These are phyloP conservation scores for Primulina tabacum DNA, from an alignment of 257 asterid species.

Conservation along the genomic window DNA sequence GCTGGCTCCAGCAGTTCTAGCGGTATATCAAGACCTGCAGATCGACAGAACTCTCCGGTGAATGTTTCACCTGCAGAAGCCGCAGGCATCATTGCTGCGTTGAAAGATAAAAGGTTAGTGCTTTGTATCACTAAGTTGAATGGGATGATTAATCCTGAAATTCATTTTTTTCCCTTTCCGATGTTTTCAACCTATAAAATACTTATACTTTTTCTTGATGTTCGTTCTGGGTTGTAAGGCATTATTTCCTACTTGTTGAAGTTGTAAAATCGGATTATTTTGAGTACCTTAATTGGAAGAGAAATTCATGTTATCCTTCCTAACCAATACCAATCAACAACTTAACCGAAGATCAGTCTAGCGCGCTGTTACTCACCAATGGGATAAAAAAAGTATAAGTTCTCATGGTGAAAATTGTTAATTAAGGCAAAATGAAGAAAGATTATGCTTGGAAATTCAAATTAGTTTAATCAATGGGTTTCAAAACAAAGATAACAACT, in stretches of 20 bases:
- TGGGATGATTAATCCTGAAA: neutral
- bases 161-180: neutral
- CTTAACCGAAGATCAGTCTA: neutral
- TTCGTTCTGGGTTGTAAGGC: neutral
- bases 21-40: constrained; percentile 43
- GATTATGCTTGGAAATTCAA: no score
- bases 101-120: constrained; percentile 73
- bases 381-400: neutral
- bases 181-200: neutral
- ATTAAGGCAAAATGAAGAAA: neutral
- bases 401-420: neutral
- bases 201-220: no score
- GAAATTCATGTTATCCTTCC: neutral
- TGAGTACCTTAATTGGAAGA: neutral
- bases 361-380: neutral
- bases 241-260: neutral
- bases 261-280: neutral
- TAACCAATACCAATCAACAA: neutral
- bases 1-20: constrained; percentile 38
- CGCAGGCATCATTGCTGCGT: constrained; percentile 57
- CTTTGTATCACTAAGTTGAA: neutral
- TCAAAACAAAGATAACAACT: neutral
- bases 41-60: constrained; percentile 53
- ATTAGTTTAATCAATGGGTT: neutral
- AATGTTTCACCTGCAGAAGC: constrained; percentile 91